phyloP scores from a whole-genome alignment of 139 green algal genomes.

The Raphidocelis subcapitata region DNA sequence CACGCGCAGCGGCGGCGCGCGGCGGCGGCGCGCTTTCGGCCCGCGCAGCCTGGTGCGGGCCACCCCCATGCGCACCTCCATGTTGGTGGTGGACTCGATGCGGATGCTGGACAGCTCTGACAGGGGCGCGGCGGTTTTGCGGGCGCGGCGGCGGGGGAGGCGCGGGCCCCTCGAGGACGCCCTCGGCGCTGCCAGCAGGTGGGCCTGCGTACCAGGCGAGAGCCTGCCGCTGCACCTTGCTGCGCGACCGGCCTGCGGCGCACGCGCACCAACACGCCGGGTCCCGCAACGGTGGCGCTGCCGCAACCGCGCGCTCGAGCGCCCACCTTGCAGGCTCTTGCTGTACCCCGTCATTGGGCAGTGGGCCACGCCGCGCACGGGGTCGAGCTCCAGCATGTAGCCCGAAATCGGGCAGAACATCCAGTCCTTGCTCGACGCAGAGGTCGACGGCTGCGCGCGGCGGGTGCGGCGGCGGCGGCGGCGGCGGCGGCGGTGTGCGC shows the following conservation, averaged over 20 bases:
- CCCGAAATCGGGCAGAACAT: constrained; percentile 55
- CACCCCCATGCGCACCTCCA: constrained; percentile 23
- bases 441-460: too few species aligned
- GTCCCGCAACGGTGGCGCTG: too few species aligned
- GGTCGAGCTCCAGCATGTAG: constrained; percentile 48
- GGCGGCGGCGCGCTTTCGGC: not conserved
- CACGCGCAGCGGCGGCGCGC: not conserved
- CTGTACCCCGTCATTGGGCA: constrained; percentile 51
- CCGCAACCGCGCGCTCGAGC: not conserved
- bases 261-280: too few species aligned
- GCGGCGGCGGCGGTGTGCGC: too few species aligned
- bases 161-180: too few species aligned
- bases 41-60: not conserved
- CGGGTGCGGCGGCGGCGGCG: too few species aligned
- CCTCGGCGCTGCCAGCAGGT: too few species aligned
- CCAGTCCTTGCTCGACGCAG: constrained; percentile 28
- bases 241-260: too few species aligned
- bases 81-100: constrained; percentile 20
- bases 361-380: constrained; percentile 28
- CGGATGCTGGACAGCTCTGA: constrained; percentile 22
- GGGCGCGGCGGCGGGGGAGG: too few species aligned
- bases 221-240: too few species aligned
- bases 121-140: too few species aligned
- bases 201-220: too few species aligned
- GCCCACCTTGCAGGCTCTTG: constrained; percentile 38